Conservation (phyloP, 176 grass and related monocot genomes). For the Hordeum marinum region DNA sequence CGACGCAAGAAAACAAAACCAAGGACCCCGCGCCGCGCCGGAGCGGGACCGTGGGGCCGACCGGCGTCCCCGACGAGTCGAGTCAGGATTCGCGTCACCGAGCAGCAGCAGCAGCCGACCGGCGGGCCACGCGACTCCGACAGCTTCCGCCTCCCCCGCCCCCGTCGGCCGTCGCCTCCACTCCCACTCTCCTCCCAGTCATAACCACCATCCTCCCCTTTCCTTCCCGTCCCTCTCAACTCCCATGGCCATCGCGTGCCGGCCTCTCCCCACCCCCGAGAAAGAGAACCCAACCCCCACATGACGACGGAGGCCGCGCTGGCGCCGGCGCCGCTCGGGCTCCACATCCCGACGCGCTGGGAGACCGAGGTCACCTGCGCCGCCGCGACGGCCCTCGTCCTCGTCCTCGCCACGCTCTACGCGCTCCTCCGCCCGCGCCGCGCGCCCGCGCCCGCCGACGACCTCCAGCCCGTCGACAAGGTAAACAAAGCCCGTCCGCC, state of each 20-base stretch:
- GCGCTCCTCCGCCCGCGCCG: slow-evolving; percentile 28
- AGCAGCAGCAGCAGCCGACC: too few species aligned
- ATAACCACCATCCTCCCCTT: slow-evolving; percentile 16
- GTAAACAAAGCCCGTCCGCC: neutral
- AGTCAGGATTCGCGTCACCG: too few species aligned
- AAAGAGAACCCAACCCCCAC: slow-evolving; percentile 22
- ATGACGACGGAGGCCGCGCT: slow-evolving; percentile 21
- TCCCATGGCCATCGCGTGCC: slow-evolving; percentile 23
- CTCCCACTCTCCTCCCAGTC: too few species aligned
- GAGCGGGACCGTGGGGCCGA: too few species aligned
- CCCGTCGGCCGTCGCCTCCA: too few species aligned
- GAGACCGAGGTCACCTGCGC: slow-evolving; percentile 83
- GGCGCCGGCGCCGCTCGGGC: slow-evolving; percentile 30
- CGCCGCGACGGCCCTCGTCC: slow-evolving; percentile 20
- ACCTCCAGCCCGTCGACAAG: slow-evolving; percentile 30
- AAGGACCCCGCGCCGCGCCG: too few species aligned
- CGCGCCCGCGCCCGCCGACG: neutral
- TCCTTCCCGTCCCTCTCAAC: neutral
- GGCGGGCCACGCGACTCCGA: too few species aligned
- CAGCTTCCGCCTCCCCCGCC: too few species aligned
- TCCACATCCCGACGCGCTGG: slow-evolving; percentile 72
- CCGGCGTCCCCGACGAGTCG: too few species aligned
- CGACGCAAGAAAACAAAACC: too few species aligned
- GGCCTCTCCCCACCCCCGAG: neutral
- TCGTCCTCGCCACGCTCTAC: slow-evolving; percentile 62